Conservation (phyloP, 208 protist genomes). For the Wallacemonas sp. region DNA sequence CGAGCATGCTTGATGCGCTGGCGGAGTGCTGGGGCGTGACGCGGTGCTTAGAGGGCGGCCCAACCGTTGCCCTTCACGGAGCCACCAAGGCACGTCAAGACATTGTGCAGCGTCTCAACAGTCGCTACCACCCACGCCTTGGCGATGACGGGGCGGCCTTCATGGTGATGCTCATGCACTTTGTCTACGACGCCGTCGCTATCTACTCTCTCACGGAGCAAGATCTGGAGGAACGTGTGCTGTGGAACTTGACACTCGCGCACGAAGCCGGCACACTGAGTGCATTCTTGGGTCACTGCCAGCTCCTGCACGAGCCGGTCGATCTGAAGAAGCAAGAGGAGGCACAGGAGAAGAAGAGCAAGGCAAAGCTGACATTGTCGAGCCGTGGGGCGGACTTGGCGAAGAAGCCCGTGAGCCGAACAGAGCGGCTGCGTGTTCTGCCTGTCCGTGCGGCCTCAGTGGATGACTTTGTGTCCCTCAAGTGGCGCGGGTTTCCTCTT, state of each 20-base stretch:
- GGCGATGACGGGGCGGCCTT: constrained; percentile 38
- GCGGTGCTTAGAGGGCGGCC: constrained; percentile 40
- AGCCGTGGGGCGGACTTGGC: constrained; percentile 16
- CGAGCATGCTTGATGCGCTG: constrained; percentile 52
- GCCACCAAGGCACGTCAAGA: constrained; percentile 30
- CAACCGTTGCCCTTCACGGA: constrained; percentile 25
- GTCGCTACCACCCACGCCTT: constrained; percentile 62
- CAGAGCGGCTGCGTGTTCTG: constrained; percentile 36
- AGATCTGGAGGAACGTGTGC: constrained; percentile 56
- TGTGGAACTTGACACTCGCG: constrained; percentile 68
- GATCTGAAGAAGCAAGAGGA: constrained; percentile 29
- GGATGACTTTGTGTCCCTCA: constrained; percentile 34
- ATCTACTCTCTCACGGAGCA: constrained; percentile 61
- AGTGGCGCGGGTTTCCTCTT: constrained; percentile 60
- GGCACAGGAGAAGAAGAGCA: not conserved
- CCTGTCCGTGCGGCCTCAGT: constrained; percentile 37
- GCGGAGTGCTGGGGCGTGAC: constrained; percentile 66
- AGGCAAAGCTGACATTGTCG: constrained; percentile 18
- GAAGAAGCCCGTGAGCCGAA: constrained; percentile 15
- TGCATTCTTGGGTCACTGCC: constrained; percentile 59
- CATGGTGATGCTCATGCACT: constrained; percentile 66
- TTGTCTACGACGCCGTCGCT: constrained; percentile 80
- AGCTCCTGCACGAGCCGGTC: constrained; percentile 39
- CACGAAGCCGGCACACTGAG: constrained; percentile 54
- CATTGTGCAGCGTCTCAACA: constrained; percentile 53